Evolutionary conservation across 2,329 filamentous ascomycete genomes (phyloP), one percentile per base, ranked within the genome.

Genomic region (Aspergillus sp.): DNA sequence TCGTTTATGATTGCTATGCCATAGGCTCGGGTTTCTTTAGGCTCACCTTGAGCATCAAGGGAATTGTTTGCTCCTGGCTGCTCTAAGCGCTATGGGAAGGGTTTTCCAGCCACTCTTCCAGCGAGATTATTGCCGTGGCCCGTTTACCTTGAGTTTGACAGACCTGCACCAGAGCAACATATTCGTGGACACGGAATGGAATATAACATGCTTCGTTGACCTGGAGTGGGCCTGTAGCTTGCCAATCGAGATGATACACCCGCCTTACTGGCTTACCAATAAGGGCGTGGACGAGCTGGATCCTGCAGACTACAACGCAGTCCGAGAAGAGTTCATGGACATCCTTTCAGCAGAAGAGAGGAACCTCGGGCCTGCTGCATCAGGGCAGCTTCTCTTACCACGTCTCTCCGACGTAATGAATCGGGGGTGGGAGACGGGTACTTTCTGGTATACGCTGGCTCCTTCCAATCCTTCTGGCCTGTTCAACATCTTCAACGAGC

Each of bases 81-180:
- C n/a, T n/a, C n/a, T n/a, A n/a, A n/a, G n/a, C n/a, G n/a, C n/a
- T n/a, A n/a, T n/a, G n/a, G n/a, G n/a, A n/a, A n/a, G n/a, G n/a
- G n/a, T n/a, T n/a, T n/a, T n/a, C n/a, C n/a, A n/a, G n/a, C n/a
- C n/a, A n/a, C n/a, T n/a, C n/a, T n/a, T n/a, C n/a, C n/a, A n/a
- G n/a, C n/a, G n/a, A n/a, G n/a, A n/a, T n/a, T n/a, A n/a, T n/a
- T n/a, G n/a, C n/a, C 40, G 48, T 15, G 57, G 61, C 4, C 57
- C 56, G 2, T 64, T 60, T 35, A 30, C 50, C 29, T 44, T 52
- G 31, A 46, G 25, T 3, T 43, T 66, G 6, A 64, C 60, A n/a
- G 61, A 67, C 41, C 39, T 67, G 4, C 54, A 66, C 32, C 47
- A 49, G 34, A 61, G 56, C 33, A 53, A 53, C 30, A 49, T 53